Percentiles rank a stretch among this genome's conserved stretches.
phyloP scores from a whole-genome alignment of 1,284 basidiomycete genomes.

The Microbotryomycetes sp. region DNA sequence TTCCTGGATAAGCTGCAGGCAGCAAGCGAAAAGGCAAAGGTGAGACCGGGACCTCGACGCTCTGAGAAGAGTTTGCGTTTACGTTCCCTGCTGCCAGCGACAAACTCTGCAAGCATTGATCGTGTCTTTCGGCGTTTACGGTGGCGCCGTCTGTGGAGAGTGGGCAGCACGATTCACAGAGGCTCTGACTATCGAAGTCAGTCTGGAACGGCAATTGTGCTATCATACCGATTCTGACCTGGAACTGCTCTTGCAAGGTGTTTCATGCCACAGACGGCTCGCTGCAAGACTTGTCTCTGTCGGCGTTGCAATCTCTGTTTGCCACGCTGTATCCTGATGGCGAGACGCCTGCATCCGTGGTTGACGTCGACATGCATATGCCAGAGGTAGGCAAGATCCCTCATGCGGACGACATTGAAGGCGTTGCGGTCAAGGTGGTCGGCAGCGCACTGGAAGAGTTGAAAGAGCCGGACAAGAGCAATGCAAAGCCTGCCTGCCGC shows the following conservation, averaged over 20 bases:
- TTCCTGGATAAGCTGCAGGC: slow-evolving; percentile 89
- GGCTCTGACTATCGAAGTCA: slow-evolving; percentile 74
- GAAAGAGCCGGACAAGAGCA: slow-evolving; percentile 81
- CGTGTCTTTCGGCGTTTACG: slow-evolving; percentile 73
- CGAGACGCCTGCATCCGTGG: background rate
- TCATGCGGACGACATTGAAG: slow-evolving; percentile 45
- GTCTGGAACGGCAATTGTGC: too few species aligned
- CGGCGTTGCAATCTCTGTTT: slow-evolving; percentile 61
- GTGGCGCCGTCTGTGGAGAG: slow-evolving; percentile 53
- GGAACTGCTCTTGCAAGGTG: slow-evolving; percentile 54
- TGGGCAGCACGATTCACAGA: slow-evolving; percentile 75
- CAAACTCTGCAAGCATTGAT: slow-evolving; percentile 72
- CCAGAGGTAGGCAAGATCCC: slow-evolving; percentile 32
- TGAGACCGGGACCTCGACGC: slow-evolving; percentile 38
- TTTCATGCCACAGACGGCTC: slow-evolving; percentile 75
- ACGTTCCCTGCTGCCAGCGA: slow-evolving; percentile 48
- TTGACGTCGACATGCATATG: background rate
- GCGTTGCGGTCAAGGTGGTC: slow-evolving; percentile 63
- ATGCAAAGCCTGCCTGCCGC: slow-evolving; percentile 74
- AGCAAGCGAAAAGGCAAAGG: slow-evolving; percentile 76
- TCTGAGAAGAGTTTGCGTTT: background rate
- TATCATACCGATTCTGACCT: too few species aligned
- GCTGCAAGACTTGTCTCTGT: slow-evolving; percentile 65
- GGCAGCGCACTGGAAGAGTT: slow-evolving; percentile 71
- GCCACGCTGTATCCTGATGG: slow-evolving; percentile 56